A percentile compares a stretch with the other conserved stretches of the same genome.
phyloP scores from a whole-genome alignment of 495 filamentous ascomycete genomes.

The Penicillium canescens region DNA sequence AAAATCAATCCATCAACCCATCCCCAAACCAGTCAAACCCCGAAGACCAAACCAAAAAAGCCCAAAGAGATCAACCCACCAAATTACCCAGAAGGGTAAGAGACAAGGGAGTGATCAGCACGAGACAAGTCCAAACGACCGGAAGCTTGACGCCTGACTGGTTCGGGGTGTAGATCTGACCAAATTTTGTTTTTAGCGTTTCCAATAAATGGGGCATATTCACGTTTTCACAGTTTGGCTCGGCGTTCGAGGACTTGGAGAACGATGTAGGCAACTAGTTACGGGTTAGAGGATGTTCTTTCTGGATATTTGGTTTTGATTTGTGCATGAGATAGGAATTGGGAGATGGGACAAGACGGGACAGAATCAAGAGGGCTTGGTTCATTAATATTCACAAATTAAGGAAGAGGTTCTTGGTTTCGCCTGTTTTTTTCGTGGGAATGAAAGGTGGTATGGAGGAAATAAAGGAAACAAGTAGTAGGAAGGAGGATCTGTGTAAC shows the following conservation, averaged over 20 bases:
- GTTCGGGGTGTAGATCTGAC: constrained; percentile 1
- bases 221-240: constrained; percentile 30
- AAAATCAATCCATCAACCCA: too few relatives aligned
- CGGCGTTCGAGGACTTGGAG: constrained; percentile 34
- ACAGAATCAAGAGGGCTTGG: background rate
- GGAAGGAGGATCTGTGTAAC: background rate
- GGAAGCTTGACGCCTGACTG: background rate
- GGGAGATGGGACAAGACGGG: background rate
- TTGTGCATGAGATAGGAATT: background rate
- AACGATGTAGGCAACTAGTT: constrained; percentile 38
- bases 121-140: background rate
- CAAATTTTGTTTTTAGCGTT: background rate
- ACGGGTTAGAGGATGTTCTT: constrained; percentile 17
- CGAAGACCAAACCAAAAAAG: too few relatives aligned
- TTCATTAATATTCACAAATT: constrained; percentile 6
- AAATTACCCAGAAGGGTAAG: background rate
- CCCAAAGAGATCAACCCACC: too few relatives aligned
- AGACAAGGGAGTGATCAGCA: constrained; percentile 3
- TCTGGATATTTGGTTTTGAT: background rate
- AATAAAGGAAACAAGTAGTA: constrained; percentile 1
- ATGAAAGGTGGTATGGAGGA: constrained; percentile 8
- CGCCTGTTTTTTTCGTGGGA: background rate
- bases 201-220: background rate
- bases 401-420: background rate
- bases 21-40: too few relatives aligned